Evolutionary conservation across 192 early-diverging fungal genomes (phyloP).

Genomic region (Rhizophlyctis rosea): DNA sequence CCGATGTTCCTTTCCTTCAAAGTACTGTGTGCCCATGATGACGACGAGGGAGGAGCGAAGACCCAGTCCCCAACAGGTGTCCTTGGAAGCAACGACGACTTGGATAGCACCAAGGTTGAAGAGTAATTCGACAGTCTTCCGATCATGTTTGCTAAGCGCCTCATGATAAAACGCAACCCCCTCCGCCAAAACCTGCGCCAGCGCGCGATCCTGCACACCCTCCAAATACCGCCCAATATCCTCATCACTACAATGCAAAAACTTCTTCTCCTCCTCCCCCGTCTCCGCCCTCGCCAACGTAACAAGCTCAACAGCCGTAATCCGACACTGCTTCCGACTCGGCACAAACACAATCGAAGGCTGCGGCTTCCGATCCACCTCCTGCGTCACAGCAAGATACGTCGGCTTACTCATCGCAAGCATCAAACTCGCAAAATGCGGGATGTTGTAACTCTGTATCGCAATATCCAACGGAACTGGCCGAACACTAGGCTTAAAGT

Average conservation of each 20-base stretch:
- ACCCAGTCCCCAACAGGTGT: conserved; percentile 89
- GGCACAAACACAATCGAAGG: conserved; percentile 93
- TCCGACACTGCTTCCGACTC: conserved; percentile 78
- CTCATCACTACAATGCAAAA: conserved; percentile 65
- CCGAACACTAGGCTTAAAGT: conserved; percentile 91
- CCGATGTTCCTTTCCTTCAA: conserved; percentile 88
- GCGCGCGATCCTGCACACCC: conserved; percentile 67
- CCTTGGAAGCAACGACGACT: conserved; percentile 84
- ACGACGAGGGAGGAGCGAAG: conserved; percentile 81
- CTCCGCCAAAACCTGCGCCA: conserved; percentile 66
- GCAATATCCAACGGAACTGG: conserved; percentile 93
- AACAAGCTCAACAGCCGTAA: conserved; percentile 83
- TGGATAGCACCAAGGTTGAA: conserved; percentile 78
- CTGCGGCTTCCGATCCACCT: conserved; percentile 33
- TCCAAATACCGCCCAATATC: conserved; percentile 60
- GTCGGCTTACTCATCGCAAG: conserved; percentile 87
- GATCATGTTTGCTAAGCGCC: conserved; percentile 74
- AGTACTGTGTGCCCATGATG: conserved; percentile 97
- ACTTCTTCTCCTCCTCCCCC: conserved; percentile 70
- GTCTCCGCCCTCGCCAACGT: conserved; percentile 79
- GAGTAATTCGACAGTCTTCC: conserved; percentile 66
- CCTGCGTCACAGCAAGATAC: conserved; percentile 72
- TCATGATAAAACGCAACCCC: conserved; percentile 95
- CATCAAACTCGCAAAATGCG: conserved; percentile 96
- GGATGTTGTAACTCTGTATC: conserved; percentile 87